phyloP scores from a whole-genome alignment of 345 rosid species.

The Moringa oleifera region DNA sequence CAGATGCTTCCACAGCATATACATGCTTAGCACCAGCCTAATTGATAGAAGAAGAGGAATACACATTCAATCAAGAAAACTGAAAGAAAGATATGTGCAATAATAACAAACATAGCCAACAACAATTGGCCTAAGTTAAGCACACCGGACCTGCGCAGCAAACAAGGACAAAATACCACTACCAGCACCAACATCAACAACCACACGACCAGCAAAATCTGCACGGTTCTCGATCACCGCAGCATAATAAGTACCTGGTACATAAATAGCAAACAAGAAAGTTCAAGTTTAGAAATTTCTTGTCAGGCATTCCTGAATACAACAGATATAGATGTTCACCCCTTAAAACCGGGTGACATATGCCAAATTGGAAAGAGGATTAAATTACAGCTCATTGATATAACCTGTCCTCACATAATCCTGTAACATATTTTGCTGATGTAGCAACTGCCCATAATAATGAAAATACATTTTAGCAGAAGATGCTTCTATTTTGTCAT shows the following conservation, averaged over 20 bases:
- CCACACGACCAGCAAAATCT: conserved; percentile 86
- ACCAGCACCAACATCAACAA: conserved; percentile 99
- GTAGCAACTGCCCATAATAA: conserved; percentile 92
- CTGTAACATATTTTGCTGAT: conserved; percentile 98
- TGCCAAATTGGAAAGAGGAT: conserved; percentile 9
- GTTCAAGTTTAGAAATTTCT: conserved; percentile 1
- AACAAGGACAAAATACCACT: conserved; percentile 96
- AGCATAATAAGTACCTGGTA: conserved; percentile 93
- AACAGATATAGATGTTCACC: not conserved
- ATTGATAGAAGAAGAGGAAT: conserved; percentile 7
- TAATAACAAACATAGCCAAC: not conserved
- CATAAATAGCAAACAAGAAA: conserved; percentile 4
- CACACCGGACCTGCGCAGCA: conserved; percentile 83
- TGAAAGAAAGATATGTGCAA: no score
- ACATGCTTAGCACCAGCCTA: conserved; percentile 99
- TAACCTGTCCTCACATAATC: conserved; percentile 99
- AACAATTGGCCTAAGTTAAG: not conserved
- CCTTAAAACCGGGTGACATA: not conserved
- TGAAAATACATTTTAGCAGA: conserved; percentile 99
- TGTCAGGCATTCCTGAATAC: not conserved
- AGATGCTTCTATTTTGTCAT: conserved; percentile 77
- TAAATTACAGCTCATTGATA: conserved; percentile 6
- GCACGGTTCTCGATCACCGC: conserved; percentile 92
- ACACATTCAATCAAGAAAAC: conserved; percentile 8
- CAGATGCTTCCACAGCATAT: conserved; percentile 98